Base-by-base conservation (phyloP, 768 basidiomycete species). In the Hirschioporus abietinus region DNA sequence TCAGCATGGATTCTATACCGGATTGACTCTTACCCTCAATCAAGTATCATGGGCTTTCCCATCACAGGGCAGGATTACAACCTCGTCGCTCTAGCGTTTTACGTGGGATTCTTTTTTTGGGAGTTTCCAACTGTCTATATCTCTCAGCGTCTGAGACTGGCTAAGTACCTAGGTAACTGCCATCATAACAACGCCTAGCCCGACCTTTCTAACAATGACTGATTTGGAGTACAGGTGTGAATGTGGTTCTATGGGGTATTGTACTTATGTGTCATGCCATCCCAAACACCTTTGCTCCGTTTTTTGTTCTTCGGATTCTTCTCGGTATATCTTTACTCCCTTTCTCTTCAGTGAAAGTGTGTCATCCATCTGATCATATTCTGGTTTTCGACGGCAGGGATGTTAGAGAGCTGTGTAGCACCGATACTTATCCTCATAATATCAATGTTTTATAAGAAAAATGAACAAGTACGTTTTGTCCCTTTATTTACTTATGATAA, bases 101-200 rank as follows among this genome's bases (percentile, higher is more conserved):
- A 88, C 0, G 12, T 62, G 85, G 86, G 86, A 1, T 87, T 82
- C 69, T 75, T 88, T 18, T 74, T 83, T 35, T 88, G 82, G 79
- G 87, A 89, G 73, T 87, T 88, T 65, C 88, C 88, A 4, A 88
- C 86, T 0, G 83, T 86, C 8, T 88, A 87, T 70, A 83, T 88
- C 65, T 83, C 86, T 0, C 87, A 89, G 74, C 88, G 85, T 68
- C 76, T 83, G 10, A 75, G 84, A 23, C 72, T 85, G n/a, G 87
- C 86, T 12, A 88, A 88, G 73, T 88, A 86, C 69, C 81, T 89
- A 7, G 88, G 86, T 85, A 63, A 60, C 72, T 71, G 35, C 34
- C 7, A 27, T 63, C 61, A 64, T 63, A 52, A 15, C 30, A 52
- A 52, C 20, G 12, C 20, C 15, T 60, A 63, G 24, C 30, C n/a